Evolutionary conservation across 805 yeast species (phyloP).

Genomic region (Candida qinlingensis): DNA sequence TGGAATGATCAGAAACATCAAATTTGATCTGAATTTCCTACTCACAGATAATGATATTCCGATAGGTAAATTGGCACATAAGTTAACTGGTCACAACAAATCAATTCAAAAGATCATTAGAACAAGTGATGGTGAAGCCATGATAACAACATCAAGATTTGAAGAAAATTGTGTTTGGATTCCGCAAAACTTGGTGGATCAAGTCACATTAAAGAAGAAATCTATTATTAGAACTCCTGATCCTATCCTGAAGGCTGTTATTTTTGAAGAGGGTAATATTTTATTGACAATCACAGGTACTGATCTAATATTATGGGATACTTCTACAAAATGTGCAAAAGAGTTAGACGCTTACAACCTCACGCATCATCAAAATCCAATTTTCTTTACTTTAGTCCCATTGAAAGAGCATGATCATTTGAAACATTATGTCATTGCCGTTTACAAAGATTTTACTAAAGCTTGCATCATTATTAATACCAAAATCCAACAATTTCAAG

Average conservation of each 20-base stretch:
- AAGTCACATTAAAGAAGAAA: constrained; percentile 33
- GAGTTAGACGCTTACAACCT: constrained; percentile 12
- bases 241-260: constrained; percentile 43
- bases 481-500: constrained; percentile 26
- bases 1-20: constrained; percentile 33
- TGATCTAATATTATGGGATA: constrained; percentile 56
- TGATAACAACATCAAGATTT: constrained; percentile 56
- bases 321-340: constrained; percentile 29
- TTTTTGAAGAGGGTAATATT: constrained; percentile 42
- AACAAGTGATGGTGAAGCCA: constrained; percentile 59
- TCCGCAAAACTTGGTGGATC: constrained; percentile 32
- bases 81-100: constrained; percentile 82
- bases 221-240: constrained; percentile 39
- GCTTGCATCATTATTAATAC: constrained; percentile 36
- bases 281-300: constrained; percentile 42
- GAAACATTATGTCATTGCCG: constrained; percentile 44
- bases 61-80: constrained; percentile 36
- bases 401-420: constrained; percentile 26
- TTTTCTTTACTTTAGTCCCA: constrained; percentile 33
- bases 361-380: constrained; percentile 13
- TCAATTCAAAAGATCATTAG: constrained; percentile 64
- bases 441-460: constrained; percentile 35
- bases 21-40: constrained; percentile 23
- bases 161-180: constrained; percentile 60
- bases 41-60: constrained; percentile 9